Evolutionary conservation across 2,329 filamentous ascomycete genomes (phyloP), one percentile per base, ranked within the genome.

Genomic region (Tolypocladium inflatum): DNA sequence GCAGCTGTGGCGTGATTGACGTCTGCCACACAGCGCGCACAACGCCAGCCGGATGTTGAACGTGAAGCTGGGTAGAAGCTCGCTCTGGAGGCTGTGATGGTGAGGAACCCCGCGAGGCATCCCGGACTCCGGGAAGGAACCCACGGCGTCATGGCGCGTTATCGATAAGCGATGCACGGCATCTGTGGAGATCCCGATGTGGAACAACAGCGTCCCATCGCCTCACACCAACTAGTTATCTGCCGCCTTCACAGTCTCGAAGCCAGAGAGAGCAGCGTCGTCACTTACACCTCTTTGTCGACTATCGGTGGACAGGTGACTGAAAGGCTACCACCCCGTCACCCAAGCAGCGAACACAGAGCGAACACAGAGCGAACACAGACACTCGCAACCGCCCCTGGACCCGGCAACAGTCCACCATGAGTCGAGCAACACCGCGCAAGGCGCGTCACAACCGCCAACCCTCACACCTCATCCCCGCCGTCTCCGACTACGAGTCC

Each of bases 401-500:
- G 48, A 48, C 43, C 43, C 23, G 26, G 45, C 45, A 19, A 50
- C 43, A 30, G 33, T 35, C 48, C 26, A 35, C 30, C 51, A 81
- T 81, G 78, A 80, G 74, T 62, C 72, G 73, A 50, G 63, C 69
- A 63, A 76, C 76, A 35, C 76, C 78, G 45, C 71, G 71, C 57
- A 73, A 73, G 60, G 51, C 67, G 64, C 66, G 70, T 58, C 76
- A 77, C 66, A 72, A 66, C 60, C 72, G 74, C 55, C 74, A 79
- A 55, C 68, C 72, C 11, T 75, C 72, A 19, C 73, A 72, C 57
- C 68, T 71, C 42, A 72, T 75, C 59, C 69, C 72, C 30, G 73
- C 72, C 53, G 68, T 73, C 35, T 82, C 80, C 53, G 85, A 88
- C 71, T 87, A 88, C 74, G 85, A 89, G 65, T 87, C 85, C 61